phyloP scores from a whole-genome alignment of 306 rosid genomes.

The Begonia fuchsioides region DNA sequence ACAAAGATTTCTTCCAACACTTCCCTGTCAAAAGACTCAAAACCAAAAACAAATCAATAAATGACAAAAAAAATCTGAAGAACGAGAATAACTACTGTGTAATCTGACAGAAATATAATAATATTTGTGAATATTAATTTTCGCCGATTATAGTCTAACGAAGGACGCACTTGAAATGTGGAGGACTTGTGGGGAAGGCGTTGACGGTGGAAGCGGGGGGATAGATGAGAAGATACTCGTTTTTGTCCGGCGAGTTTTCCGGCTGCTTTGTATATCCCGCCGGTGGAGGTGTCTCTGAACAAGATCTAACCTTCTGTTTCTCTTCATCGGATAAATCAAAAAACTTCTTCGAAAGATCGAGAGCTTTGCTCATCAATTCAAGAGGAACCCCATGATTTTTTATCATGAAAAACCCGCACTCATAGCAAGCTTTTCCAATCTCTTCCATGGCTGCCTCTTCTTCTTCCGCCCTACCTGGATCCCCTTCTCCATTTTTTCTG shows the following conservation, averaged over 20 bases:
- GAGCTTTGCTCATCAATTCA: slow-evolving; percentile 17
- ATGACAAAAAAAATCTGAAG: too few species aligned
- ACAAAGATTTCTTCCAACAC: slow-evolving; percentile 28
- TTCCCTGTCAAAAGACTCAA: slow-evolving; percentile 29
- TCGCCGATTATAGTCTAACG: not conserved
- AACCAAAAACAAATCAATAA: too few species aligned
- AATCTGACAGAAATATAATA: too few species aligned
- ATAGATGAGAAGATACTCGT: slow-evolving; percentile 21
- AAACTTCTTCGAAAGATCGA: slow-evolving; percentile 19
- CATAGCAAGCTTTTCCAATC: slow-evolving; percentile 27
- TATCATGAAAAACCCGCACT: slow-evolving; percentile 40
- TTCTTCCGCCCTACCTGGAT: slow-evolving; percentile 7
- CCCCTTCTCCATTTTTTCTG: slow-evolving; percentile 9
- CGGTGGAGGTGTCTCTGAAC: slow-evolving; percentile 18
- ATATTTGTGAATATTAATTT: too few species aligned
- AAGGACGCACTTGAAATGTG: slow-evolving; percentile 13
- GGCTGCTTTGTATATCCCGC: slow-evolving; percentile 29
- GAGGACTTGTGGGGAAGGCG: slow-evolving; percentile 31
- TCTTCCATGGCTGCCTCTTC: not conserved
- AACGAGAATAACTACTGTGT: too few species aligned
- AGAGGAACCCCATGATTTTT: slow-evolving; percentile 29
- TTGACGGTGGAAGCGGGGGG: slow-evolving; percentile 26
- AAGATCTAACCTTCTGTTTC: slow-evolving; percentile 22
- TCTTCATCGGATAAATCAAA: slow-evolving; percentile 25
- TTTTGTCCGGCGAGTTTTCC: slow-evolving; percentile 16